Evolutionary conservation across 2,329 filamentous ascomycete species (phyloP).

Genomic region (Raffaelea ambrosiae): DNA sequence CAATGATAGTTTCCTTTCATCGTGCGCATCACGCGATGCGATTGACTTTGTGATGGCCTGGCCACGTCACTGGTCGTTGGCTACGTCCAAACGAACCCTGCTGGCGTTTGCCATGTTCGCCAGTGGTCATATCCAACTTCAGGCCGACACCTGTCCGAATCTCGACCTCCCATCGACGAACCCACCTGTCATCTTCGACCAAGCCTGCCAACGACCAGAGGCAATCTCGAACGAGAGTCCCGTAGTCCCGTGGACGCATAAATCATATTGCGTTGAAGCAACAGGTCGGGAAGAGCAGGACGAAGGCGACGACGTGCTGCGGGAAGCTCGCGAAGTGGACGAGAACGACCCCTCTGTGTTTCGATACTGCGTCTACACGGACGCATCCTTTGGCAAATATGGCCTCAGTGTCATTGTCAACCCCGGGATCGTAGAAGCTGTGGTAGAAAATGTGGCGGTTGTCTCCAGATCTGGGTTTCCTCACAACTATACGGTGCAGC

Average conservation of each 20-base stretch:
- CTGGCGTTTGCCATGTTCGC: too few relatives aligned
- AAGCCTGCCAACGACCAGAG: too few relatives aligned
- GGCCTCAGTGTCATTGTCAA: constrained; percentile 23
- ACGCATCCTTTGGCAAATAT: constrained; percentile 10
- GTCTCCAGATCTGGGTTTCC: constrained; percentile 10
- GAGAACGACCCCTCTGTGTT: background rate
- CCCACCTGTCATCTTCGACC: too few relatives aligned
- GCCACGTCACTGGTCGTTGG: too few relatives aligned
- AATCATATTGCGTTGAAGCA: constrained; percentile 8
- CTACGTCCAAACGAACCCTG: too few relatives aligned
- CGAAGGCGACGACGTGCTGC: background rate
- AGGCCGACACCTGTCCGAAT: too few relatives aligned
- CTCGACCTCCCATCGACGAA: too few relatives aligned
- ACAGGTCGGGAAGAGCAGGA: background rate
- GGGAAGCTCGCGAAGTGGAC: background rate
- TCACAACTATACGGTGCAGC: constrained; percentile 5
- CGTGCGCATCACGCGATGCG: too few relatives aligned
- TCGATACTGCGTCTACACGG: constrained; percentile 15
- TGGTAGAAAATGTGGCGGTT: constrained; percentile 16
- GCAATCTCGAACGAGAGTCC: too few relatives aligned
- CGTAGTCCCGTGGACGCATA: constrained; percentile 14
- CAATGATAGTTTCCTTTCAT: too few relatives aligned
- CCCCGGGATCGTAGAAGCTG: constrained; percentile 17
- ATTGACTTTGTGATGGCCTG: too few relatives aligned
- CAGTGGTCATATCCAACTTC: too few relatives aligned